Conservation (phyloP, 306 rosid genomes). For the Argentina anserina region DNA sequence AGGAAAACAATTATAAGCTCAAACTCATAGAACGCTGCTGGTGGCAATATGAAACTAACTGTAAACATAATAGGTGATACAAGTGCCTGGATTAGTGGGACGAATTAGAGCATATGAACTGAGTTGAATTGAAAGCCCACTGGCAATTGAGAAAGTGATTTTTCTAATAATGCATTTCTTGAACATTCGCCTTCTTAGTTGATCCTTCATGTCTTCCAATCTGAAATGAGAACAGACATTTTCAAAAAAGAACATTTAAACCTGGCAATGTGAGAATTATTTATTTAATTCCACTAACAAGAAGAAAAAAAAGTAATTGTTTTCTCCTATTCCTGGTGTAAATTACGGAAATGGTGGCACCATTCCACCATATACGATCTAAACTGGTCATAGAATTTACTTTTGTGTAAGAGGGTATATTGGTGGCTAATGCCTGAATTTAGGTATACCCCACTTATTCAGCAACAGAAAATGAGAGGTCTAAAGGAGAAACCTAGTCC, state of each 20-base stretch:
- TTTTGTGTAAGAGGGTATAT: background rate
- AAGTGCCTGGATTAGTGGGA: slow-evolving; percentile 70
- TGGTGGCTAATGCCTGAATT: background rate
- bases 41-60: slow-evolving; percentile 2
- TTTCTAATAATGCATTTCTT: slow-evolving; percentile 72
- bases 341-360: background rate
- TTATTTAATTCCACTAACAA: background rate
- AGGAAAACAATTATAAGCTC: slow-evolving; percentile 18
- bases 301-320: background rate
- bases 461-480: background rate
- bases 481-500: background rate
- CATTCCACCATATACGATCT: background rate
- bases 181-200: slow-evolving; percentile 86
- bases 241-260: background rate
- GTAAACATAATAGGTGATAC: slow-evolving; percentile 4
- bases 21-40: slow-evolving; percentile 21
- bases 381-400: background rate
- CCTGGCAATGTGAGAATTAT: background rate
- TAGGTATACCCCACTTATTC: background rate
- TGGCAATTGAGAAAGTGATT: slow-evolving; percentile 54
- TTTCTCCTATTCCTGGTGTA: background rate
- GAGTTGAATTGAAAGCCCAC: slow-evolving; percentile 68
- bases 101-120: slow-evolving; percentile 84
- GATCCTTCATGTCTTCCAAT: slow-evolving; percentile 83
- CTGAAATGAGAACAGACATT: slow-evolving; percentile 41